These are phyloP conservation scores for Botrytis squamosa DNA, from an alignment of 2,329 filamentous ascomycete genomes.

Conservation along the genomic window DNA sequence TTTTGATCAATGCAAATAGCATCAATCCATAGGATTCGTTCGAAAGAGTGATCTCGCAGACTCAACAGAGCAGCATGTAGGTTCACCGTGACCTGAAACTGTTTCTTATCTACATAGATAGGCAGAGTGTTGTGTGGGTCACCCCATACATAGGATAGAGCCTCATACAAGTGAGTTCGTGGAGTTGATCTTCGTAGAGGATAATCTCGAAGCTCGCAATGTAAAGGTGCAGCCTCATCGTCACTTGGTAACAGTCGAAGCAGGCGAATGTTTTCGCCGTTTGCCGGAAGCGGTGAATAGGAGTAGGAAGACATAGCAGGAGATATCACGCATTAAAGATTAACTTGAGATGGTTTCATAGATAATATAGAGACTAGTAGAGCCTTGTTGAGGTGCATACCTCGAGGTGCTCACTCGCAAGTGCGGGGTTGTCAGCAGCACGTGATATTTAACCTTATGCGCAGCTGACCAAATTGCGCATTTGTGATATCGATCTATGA, in stretches of 20 bases:
- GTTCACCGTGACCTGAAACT: rapidly evolving
- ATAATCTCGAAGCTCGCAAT: background rate
- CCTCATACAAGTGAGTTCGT: background rate
- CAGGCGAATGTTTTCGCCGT: background rate
- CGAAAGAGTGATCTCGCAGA: background rate
- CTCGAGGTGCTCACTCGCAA: too few species aligned
- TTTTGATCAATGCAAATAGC: background rate
- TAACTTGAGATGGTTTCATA: too few species aligned
- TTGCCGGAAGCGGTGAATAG: too few species aligned
- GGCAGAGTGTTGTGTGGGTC: rapidly evolving
- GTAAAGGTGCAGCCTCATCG: background rate
- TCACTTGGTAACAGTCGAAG: background rate
- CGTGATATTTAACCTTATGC: too few species aligned
- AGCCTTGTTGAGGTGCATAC: too few species aligned
- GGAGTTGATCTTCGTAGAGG: background rate
- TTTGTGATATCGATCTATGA: too few species aligned
- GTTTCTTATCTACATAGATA: background rate
- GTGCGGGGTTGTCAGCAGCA: too few species aligned
- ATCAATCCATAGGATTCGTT: background rate
- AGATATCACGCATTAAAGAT: background rate
- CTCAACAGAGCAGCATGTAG: background rate
- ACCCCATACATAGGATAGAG: background rate
- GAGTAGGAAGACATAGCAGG: background rate
- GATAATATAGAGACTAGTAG: too few species aligned
- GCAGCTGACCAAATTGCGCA: too few species aligned